A percentile compares a stretch with the other conserved stretches of the same genome.
phyloP scores from a whole-genome alignment of 768 basidiomycete species.

The Leucosporidium creatinivorum region DNA sequence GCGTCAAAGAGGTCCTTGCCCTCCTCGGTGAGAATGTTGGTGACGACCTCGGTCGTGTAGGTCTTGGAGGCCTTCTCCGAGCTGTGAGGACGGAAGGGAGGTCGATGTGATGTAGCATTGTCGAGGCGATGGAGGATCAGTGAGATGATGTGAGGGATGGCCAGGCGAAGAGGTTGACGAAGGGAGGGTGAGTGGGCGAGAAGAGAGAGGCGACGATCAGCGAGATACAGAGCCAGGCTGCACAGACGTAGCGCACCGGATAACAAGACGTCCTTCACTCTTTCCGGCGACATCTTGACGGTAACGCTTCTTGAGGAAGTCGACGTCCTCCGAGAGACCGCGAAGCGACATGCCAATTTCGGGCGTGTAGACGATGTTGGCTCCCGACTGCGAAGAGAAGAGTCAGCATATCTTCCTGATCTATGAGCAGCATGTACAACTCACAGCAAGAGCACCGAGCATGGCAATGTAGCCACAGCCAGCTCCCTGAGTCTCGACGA shows the following conservation, averaged over 20 bases:
- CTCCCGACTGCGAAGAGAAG: slow-evolving; percentile 59
- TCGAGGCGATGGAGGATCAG: too few relatives aligned
- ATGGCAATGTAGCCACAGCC: slow-evolving; percentile 93
- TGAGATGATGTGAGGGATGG: too few relatives aligned
- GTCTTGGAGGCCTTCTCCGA: slow-evolving; percentile 79
- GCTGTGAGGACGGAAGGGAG: slow-evolving; percentile 46
- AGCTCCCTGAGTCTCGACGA: slow-evolving; percentile 96
- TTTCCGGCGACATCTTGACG: slow-evolving; percentile 76
- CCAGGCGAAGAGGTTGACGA: too few relatives aligned
- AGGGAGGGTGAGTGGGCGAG: too few relatives aligned
- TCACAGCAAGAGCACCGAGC: slow-evolving; percentile 87
- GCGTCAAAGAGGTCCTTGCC: slow-evolving; percentile 88
- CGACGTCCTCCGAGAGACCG: slow-evolving; percentile 70
- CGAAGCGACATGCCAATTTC: slow-evolving; percentile 82
- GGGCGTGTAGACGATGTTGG: slow-evolving; percentile 86
- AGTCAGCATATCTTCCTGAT: neutral
- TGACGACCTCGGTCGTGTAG: slow-evolving; percentile 85
- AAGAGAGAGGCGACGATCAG: too few relatives aligned
- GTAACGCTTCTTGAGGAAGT: slow-evolving; percentile 79
- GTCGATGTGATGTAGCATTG: too few relatives aligned
- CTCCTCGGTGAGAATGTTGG: slow-evolving; percentile 90
- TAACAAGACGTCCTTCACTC: slow-evolving; percentile 85
- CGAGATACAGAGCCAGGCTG: too few relatives aligned
- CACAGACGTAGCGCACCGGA: slow-evolving; percentile 54
- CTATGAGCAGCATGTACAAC: slow-evolving; percentile 39